A percentile compares a stretch with the other conserved stretches of the same genome.
Evolutionary conservation across 129 eudicot species (phyloP).

Genomic region (Ambrosia artemisiifolia): DNA sequence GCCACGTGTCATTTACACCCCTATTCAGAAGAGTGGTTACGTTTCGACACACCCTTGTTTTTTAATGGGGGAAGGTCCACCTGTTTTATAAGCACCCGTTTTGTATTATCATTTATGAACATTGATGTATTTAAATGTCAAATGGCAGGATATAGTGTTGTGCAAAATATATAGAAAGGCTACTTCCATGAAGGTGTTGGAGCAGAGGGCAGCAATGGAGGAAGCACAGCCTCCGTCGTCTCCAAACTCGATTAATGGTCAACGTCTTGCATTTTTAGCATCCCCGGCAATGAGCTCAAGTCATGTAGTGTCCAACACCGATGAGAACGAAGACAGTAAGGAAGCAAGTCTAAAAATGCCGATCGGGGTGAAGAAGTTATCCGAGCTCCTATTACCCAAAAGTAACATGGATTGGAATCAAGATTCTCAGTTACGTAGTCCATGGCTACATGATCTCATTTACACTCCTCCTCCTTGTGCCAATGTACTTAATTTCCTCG

Average conservation of each 20-base stretch:
- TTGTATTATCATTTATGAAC: background rate
- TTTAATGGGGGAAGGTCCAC: too few species aligned
- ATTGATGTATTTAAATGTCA: background rate
- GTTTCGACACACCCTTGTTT: too few species aligned
- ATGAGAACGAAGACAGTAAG: background rate
- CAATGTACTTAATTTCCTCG: slow-evolving; percentile 41
- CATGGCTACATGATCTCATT: slow-evolving; percentile 60
- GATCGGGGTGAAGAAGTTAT: slow-evolving; percentile 27
- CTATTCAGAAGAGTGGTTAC: too few species aligned
- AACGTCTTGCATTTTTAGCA: slow-evolving; percentile 22
- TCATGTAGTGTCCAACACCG: slow-evolving; percentile 17
- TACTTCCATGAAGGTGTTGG: slow-evolving; percentile 68
- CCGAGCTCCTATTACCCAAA: slow-evolving; percentile 61
- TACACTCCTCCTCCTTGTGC: slow-evolving; percentile 43
- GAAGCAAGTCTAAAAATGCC: slow-evolving; percentile 36
- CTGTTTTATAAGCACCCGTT: too few species aligned
- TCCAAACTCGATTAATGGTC: slow-evolving; percentile 29
- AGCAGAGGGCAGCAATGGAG: slow-evolving; percentile 74
- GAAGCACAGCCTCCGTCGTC: slow-evolving; percentile 30
- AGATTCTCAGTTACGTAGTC: slow-evolving; percentile 63
- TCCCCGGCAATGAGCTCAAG: slow-evolving; percentile 2
- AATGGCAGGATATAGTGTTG: slow-evolving; percentile 62
- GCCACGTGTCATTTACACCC: too few species aligned
- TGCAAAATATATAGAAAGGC: slow-evolving; percentile 88
- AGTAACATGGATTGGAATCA: slow-evolving; percentile 45